Conservation (phyloP, 371 early-diverging fungal genomes). For the Mucor ambiguus region DNA sequence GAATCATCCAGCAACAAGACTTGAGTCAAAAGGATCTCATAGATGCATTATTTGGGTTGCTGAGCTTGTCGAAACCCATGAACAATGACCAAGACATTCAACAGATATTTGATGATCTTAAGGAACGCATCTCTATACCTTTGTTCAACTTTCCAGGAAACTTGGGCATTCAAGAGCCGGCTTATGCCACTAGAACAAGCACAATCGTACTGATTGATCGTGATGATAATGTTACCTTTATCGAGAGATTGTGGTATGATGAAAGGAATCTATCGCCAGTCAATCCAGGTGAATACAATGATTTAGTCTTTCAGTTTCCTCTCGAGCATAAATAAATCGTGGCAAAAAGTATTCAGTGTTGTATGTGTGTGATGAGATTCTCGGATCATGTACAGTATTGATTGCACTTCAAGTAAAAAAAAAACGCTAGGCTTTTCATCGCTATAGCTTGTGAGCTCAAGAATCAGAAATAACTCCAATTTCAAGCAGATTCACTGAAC, state of each 20-base stretch:
- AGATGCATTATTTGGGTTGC: slow-evolving; percentile 45
- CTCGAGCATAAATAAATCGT: background rate
- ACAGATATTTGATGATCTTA: slow-evolving; percentile 26
- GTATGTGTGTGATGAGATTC: too few relatives aligned
- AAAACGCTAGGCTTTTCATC: too few relatives aligned
- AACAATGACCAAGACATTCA: slow-evolving; percentile 12
- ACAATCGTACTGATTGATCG: slow-evolving; percentile 58
- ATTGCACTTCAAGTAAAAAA: too few relatives aligned
- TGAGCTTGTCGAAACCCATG: slow-evolving; percentile 40
- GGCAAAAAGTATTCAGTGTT: too few relatives aligned
- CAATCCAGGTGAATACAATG: slow-evolving; percentile 10
- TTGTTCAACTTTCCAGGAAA: slow-evolving; percentile 18
- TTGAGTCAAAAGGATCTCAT: slow-evolving; percentile 36
- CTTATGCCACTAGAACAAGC: slow-evolving; percentile 58
- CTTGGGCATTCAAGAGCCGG: background rate
- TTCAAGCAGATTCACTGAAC: too few relatives aligned
- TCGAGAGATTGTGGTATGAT: slow-evolving; percentile 45
- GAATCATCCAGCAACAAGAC: slow-evolving; percentile 25
- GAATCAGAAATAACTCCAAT: too few relatives aligned
- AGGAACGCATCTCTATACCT: slow-evolving; percentile 43
- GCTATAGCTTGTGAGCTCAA: too few relatives aligned
- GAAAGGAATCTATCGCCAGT: slow-evolving; percentile 4
- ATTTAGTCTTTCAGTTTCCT: slow-evolving; percentile 6
- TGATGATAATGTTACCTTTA: slow-evolving; percentile 40
- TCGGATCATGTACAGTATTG: too few relatives aligned